Percentiles rank a stretch among this genome's conserved stretches.
Conservation (phyloP, 140 eudicot species). For the Eryngium alpinum region DNA sequence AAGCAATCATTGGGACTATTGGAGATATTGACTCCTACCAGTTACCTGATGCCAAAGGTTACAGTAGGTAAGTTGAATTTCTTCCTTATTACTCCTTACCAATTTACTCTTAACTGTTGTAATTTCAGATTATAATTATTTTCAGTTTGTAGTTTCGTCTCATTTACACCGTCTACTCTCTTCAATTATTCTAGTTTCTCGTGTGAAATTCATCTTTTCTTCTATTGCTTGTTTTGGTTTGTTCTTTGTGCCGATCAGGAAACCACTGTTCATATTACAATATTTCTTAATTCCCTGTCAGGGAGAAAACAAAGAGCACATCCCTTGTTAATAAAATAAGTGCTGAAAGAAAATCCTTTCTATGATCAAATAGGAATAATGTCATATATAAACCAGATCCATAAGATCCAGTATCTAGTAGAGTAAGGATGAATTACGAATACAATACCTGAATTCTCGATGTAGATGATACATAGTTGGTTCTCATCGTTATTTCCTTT, state of each 20-base stretch:
- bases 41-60: conserved; percentile 97
- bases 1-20: conserved; percentile 96
- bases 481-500: not conserved
- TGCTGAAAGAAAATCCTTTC: too few species aligned
- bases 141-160: not conserved
- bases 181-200: not conserved
- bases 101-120: not conserved
- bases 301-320: not conserved
- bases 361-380: too few species aligned
- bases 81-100: not conserved
- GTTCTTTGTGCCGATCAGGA: not conserved
- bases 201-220: not conserved
- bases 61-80: conserved; percentile 60
- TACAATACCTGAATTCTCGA: too few species aligned
- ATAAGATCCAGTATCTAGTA: too few species aligned
- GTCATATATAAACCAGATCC: too few species aligned
- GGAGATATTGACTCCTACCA: conserved; percentile 97
- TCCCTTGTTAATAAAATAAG: not conserved
- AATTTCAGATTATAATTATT: not conserved
- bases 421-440: too few species aligned
- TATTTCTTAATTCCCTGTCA: not conserved
- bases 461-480: too few species aligned
- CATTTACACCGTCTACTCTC: not conserved
- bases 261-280: not conserved
- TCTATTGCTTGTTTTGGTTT: not conserved